A percentile compares a stretch with the other conserved stretches of the same genome.
phyloP scores from a whole-genome alignment of 495 filamentous ascomycete species.

The Neurospora discreta region DNA sequence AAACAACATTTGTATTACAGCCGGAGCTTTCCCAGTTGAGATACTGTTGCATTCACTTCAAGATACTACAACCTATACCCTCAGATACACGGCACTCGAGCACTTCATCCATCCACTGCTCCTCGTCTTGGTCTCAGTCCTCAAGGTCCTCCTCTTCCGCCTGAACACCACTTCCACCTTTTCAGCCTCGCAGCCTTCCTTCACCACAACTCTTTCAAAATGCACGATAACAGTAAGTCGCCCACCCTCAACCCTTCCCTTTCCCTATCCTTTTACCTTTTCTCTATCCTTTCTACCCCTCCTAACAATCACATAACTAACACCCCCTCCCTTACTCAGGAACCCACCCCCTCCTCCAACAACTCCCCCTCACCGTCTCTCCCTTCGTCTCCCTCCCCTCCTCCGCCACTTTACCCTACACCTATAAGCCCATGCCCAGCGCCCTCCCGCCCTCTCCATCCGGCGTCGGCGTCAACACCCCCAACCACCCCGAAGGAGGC shows the following conservation, averaged over 20 bases:
- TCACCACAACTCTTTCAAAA: constrained; percentile 15
- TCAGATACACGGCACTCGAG: neutral
- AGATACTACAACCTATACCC: neutral
- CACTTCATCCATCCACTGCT: neutral
- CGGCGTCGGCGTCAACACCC: constrained; percentile 30
- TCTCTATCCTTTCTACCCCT: neutral
- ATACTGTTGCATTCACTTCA: neutral
- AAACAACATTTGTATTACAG: too few relatives aligned
- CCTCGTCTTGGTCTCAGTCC: neutral
- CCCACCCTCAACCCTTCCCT: neutral
- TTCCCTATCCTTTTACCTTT: neutral
- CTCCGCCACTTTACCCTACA: constrained; percentile 87
- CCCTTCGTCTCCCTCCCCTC: constrained; percentile 88
- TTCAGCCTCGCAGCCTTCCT: neutral
- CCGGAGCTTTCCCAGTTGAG: neutral
- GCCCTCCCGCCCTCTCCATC: constrained; percentile 71
- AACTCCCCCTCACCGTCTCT: constrained; percentile 85
- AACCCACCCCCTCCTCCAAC: constrained; percentile 78
- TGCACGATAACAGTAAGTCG: constrained; percentile 37
- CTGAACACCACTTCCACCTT: neutral
- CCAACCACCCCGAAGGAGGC: constrained; percentile 20
- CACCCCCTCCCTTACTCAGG: constrained; percentile 30
- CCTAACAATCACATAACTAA: neutral
- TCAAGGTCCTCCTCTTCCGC: neutral
- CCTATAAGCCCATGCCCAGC: constrained; percentile 79